phyloP scores from a whole-genome alignment of 305 asterid species.

The Salvia sclarea region DNA sequence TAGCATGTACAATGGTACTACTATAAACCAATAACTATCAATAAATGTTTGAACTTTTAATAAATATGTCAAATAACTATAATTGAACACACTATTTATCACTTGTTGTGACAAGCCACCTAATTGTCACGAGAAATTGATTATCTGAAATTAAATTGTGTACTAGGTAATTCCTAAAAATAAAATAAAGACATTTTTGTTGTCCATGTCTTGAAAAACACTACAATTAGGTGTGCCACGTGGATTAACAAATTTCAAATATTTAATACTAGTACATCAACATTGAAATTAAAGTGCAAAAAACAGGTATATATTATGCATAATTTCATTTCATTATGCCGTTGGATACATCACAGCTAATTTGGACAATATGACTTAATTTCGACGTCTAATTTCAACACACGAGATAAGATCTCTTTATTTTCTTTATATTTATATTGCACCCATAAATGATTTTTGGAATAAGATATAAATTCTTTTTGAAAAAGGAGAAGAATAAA shows the following conservation, averaged over 20 bases:
- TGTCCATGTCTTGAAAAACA: conserved; percentile 14
- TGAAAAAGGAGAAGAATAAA: no score
- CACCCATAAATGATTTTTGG: no score
- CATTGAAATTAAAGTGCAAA: neutral
- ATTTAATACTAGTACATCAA: neutral
- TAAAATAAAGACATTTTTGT: neutral
- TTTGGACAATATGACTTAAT: conserved; percentile 1
- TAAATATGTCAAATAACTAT: no score
- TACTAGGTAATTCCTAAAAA: neutral
- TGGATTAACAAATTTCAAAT: neutral
- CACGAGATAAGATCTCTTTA: neutral
- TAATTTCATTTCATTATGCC: conserved; percentile 13
- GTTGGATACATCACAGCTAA: neutral
- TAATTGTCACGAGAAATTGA: neutral
- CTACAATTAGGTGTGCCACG: conserved; percentile 3
- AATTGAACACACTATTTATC: no score
- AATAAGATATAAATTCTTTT: no score
- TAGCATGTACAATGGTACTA: no score
- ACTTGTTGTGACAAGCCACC: neutral
- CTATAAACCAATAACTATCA: neutral
- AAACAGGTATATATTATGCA: neutral
- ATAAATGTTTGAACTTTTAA: neutral
- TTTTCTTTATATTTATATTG: neutral
- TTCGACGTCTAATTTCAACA: conserved; percentile 5
- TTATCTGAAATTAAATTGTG: neutral